phyloP scores from a whole-genome alignment of 768 basidiomycete genomes.

The Cystobasidium tubakii region DNA sequence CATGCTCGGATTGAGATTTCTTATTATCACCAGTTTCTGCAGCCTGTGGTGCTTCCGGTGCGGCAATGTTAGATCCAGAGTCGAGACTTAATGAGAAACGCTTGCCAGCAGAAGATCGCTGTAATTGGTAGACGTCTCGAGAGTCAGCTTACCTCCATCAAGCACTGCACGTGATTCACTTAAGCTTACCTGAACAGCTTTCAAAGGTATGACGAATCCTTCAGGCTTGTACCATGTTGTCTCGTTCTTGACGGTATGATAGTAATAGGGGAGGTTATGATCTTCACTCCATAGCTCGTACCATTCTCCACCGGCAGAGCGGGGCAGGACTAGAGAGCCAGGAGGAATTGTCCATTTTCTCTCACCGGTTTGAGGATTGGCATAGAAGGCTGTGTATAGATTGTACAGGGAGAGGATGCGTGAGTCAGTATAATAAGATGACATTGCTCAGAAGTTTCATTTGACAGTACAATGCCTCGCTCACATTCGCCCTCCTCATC shows the following conservation, averaged over 20 bases:
- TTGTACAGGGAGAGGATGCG: neutral
- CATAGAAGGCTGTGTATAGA: conserved; percentile 22
- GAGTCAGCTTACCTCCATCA: neutral
- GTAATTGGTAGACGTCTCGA: neutral
- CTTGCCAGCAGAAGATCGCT: conserved; percentile 32
- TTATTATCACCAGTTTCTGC: too few species aligned
- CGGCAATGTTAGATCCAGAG: neutral
- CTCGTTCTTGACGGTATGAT: conserved; percentile 19
- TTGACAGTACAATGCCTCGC: neutral
- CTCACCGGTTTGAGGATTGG: conserved; percentile 31
- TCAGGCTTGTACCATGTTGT: conserved; percentile 36
- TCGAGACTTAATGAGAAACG: conserved; percentile 26
- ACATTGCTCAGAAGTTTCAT: neutral
- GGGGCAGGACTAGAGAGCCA: conserved; percentile 25
- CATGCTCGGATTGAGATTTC: neutral
- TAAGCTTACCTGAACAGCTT: conserved; percentile 28
- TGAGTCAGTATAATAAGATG: neutral
- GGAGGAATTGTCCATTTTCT: conserved; percentile 20
- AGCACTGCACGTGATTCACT: neutral
- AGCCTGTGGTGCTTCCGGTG: conserved; percentile 6
- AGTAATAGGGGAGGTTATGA: conserved; percentile 30
- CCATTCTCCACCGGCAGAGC: conserved; percentile 30
- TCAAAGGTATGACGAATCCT: conserved; percentile 30
- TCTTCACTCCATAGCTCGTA: conserved; percentile 35
- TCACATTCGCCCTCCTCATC: conserved; percentile 34